These are phyloP conservation scores for Agrocybe pediades DNA, from an alignment of 768 basidiomycete species.

Conservation along the genomic window DNA sequence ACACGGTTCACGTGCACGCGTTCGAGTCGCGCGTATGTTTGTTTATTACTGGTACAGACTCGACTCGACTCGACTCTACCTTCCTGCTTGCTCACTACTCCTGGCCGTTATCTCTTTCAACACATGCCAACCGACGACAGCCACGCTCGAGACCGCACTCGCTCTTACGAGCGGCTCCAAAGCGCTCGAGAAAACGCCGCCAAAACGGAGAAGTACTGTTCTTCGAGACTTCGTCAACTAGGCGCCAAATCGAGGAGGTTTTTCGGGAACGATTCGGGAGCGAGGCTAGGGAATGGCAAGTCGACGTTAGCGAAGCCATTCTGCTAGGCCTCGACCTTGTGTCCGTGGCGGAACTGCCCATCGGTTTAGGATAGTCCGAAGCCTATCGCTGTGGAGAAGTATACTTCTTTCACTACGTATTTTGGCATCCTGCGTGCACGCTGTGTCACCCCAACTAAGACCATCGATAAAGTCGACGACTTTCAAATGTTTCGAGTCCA, in stretches of 20 bases:
- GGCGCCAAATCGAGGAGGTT: neutral
- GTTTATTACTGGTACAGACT: neutral
- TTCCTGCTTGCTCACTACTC: neutral
- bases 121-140: neutral
- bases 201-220: neutral
- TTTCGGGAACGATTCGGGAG: constrained; percentile 12
- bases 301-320: constrained; percentile 37
- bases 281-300: constrained; percentile 35
- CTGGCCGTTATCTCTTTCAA: neutral
- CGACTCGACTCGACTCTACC: neutral
- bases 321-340: constrained; percentile 31
- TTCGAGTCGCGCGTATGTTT: constrained; percentile 12
- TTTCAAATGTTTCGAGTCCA: constrained; percentile 1
- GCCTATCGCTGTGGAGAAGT: constrained; percentile 23
- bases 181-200: neutral
- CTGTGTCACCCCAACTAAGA: constrained; percentile 30
- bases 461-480: constrained; percentile 28
- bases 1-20: constrained; percentile 1
- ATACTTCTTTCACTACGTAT: constrained; percentile 20
- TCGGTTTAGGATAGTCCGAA: constrained; percentile 24
- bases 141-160: neutral
- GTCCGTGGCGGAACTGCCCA: constrained; percentile 29
- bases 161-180: neutral
- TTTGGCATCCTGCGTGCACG: constrained; percentile 23
- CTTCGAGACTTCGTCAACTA: neutral